Percentiles rank a stretch among this genome's conserved stretches.
phyloP scores from a whole-genome alignment of 805 yeast species.

The Saccharomyces jurei region DNA sequence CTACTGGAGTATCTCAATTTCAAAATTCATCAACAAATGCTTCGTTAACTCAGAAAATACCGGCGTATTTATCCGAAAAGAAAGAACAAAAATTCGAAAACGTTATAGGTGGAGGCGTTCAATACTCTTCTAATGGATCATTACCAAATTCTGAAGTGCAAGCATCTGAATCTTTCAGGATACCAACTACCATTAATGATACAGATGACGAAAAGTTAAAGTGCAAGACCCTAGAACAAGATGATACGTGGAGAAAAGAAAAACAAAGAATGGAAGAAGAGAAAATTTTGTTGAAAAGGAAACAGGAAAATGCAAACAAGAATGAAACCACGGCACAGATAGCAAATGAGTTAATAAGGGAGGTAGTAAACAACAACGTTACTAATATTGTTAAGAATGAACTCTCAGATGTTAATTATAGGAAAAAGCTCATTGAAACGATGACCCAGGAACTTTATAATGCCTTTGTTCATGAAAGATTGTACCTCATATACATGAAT shows the following conservation, averaged over 20 bases:
- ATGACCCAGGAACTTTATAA: conserved; percentile 45
- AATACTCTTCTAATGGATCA: not conserved
- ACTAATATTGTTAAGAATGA: not conserved
- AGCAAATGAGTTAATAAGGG: conserved; percentile 3
- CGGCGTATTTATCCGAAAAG: not conserved
- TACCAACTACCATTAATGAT: not conserved
- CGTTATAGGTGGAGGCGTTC: not conserved
- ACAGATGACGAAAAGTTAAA: not conserved
- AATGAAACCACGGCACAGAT: conserved; percentile 13
- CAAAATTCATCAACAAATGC: not conserved
- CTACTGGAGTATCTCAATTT: not conserved
- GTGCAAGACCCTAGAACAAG: conserved; percentile 2
- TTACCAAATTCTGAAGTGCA: not conserved
- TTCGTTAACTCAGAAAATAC: not conserved
- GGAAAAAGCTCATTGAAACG: conserved; percentile 22
- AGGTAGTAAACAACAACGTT: conserved; percentile 4
- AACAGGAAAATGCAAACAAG: conserved; percentile 17
- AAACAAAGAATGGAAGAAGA: conserved; percentile 9
- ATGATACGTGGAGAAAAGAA: conserved; percentile 5
- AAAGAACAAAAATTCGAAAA: not conserved
- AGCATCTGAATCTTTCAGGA: not conserved
- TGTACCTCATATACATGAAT: conserved; percentile 37
- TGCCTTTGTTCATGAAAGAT: conserved; percentile 55
- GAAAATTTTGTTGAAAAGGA: conserved; percentile 9
- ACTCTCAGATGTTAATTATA: conserved; percentile 1